Evolutionary conservation across 2,329 filamentous ascomycete genomes (phyloP), one percentile per base, ranked within the genome.

Genomic region (Verticillium tricorpus): DNA sequence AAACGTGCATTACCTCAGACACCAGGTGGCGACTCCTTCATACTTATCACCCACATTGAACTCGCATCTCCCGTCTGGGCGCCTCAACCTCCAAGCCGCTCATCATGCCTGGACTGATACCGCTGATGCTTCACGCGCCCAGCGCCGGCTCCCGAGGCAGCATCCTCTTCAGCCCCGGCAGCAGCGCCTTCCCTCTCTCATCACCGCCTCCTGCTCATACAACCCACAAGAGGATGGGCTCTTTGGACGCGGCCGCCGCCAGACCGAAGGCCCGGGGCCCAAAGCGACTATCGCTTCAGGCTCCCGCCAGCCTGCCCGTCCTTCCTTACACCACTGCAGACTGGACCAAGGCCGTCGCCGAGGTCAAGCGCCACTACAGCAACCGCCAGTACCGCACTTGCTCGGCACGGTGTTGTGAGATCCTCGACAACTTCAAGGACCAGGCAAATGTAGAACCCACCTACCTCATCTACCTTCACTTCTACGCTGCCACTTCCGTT

Each of bases 401-500:
- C 71, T 80, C 80, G 45, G 73, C 78, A 32, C 75, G 79, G 55
- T 87, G 84, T 69, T 76, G 74, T 57, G 82, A 85, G 67, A 79
- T 86, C 40, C 69, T 87, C 37, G 77, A 80, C 52, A 78, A 76
- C 61, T 71, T 81, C 57, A 79, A 77, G 65, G 75, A 82, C 57
- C n/a, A 72, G 69, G 74, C 75, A 14, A 69, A 75, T 31, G 73
- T 82, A 22, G 81, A 85, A 68, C 81, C 83, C 2, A 74, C 82
- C 7, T 82, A 86, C 67, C 74, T 85, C 37, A 82, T 87, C 65
- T 86, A 85, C 63, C 76, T 87, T 6, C 80, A 85, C 69, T 86
- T 87, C 69, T 87, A 86, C 64, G 84, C 84, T n/a, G 85, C 85
- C 22, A 81, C 78, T n/a, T 82, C 84, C 15, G 77, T 85, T 52